Evolutionary conservation across 2,329 filamentous ascomycete genomes (phyloP).

Genomic region (Emmonsia crescens): DNA sequence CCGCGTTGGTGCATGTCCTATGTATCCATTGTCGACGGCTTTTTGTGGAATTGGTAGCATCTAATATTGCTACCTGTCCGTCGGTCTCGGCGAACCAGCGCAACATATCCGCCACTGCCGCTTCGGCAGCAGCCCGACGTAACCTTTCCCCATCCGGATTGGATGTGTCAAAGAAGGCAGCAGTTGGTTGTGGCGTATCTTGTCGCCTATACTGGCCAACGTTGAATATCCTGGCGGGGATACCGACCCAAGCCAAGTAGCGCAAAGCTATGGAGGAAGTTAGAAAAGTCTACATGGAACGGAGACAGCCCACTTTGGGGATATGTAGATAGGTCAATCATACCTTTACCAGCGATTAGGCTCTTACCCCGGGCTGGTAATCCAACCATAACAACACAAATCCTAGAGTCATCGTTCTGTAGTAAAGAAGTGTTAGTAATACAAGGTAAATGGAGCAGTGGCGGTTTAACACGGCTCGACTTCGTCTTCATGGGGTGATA

Average conservation of each 20-base stretch:
- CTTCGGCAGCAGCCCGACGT: slow-evolving; percentile 78
- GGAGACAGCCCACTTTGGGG: neutral
- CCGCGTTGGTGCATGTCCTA: slow-evolving; percentile 61
- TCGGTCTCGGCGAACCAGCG: slow-evolving; percentile 70
- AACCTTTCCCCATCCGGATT: slow-evolving; percentile 86
- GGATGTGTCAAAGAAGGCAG: slow-evolving; percentile 87
- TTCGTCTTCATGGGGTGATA: neutral
- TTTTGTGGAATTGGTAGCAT: slow-evolving; percentile 95
- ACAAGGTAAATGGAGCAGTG: neutral
- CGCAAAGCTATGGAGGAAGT: slow-evolving; percentile 55
- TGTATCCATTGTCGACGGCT: slow-evolving; percentile 81
- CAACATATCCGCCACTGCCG: slow-evolving; percentile 86
- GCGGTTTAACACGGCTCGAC: neutral
- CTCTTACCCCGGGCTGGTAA: slow-evolving; percentile 93
- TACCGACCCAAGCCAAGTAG: slow-evolving; percentile 93
- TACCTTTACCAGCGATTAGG: slow-evolving; percentile 94
- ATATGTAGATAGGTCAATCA: slow-evolving; percentile 16
- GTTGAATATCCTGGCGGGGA: slow-evolving; percentile 90
- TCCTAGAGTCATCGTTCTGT: slow-evolving; percentile 88
- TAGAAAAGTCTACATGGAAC: slow-evolving; percentile 2
- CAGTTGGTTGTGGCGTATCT: slow-evolving; percentile 78
- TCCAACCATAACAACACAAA: slow-evolving; percentile 98
- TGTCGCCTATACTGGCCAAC: slow-evolving; percentile 90
- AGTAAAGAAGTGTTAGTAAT: slow-evolving; percentile 4
- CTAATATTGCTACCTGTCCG: slow-evolving; percentile 84